A percentile compares a stretch with the other conserved stretches of the same genome.
Evolutionary conservation across 1,139 yeast genomes (phyloP).

Genomic region (Insectozyma bohioensis): DNA sequence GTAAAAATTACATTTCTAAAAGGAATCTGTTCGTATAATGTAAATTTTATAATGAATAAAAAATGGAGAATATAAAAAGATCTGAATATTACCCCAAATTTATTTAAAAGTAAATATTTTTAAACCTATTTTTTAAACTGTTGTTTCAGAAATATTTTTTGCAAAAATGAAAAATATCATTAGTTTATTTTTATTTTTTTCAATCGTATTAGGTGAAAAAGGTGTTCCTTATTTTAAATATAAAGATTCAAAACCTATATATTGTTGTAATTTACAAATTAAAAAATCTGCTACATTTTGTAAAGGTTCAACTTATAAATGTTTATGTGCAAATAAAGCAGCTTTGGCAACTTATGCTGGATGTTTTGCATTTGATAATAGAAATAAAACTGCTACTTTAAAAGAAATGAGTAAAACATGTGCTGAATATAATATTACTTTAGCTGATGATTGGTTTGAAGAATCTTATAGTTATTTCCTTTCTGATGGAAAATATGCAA

Average conservation of each 20-base stretch:
- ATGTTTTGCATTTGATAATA: conserved; percentile 12
- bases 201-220: neutral
- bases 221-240: neutral
- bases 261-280: conserved; percentile 1
- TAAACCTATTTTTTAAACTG: no score
- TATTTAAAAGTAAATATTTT: no score
- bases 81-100: no score
- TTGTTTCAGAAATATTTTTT: no score
- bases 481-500: conserved; percentile 18
- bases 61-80: no score
- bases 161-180: no score
- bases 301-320: conserved; percentile 3
- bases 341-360: conserved; percentile 20
- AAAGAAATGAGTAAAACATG: conserved; percentile 7
- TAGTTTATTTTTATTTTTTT: no score
- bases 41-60: no score
- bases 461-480: conserved; percentile 20
- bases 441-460: conserved; percentile 18
- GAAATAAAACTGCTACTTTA: conserved; percentile 3
- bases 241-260: neutral
- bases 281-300: conserved; percentile 1
- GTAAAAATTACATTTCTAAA: no score
- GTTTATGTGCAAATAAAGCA: conserved; percentile 15
- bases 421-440: conserved; percentile 7
- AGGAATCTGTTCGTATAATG: no score